Base-by-base conservation (phyloP, 345 rosid species). In the Salix koriyanagi region DNA sequence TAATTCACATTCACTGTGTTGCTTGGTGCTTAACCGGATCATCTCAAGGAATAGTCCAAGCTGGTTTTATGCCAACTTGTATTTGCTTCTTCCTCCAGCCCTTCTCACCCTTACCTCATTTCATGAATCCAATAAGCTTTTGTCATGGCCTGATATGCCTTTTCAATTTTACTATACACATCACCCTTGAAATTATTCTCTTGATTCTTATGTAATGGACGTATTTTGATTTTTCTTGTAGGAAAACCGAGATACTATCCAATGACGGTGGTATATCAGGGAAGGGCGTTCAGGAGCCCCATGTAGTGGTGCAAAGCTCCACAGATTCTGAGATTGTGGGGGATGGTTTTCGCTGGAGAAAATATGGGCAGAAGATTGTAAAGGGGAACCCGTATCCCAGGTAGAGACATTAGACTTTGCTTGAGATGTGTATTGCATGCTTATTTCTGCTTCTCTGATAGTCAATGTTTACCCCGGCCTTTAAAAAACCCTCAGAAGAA, bases 271-370 rank as follows among this genome's bases (percentile, higher is more conserved):
- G 88, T 62, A 71, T 78, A 61, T 83, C 88, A 3, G 81, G 70
- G 16, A 89, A 86, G 39, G 86, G 80, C 15, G 58, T 39, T 50
- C 88, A 70, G 61, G 92, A 87, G 58, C 80, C 89, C 28, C 86
- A 70, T 1, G 69, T 77, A 14, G 70, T 83, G 36, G 79, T 82
- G 39, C 91, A 87, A 32, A 80, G 84, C n/a, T 86, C 94, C 15
- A 83, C 84, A 5, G 98, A 92, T 76, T 73, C 92, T n/a, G 97
- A 94, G 75, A 85, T 87, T 52, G 75, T 87, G 36, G 92, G 92
- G 15, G 99, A 96, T 73, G 98, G 99, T 42, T 96, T 96, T 82
- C 93, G 94, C 67, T 96, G 99, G 99, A 90, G 99, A 81, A 96
- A 96, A 75, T 96, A 96, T 16, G 99, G 99, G 75, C 98, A 94